Conservation (phyloP, 352 stramenopile species). For the Pythium brassicae region DNA sequence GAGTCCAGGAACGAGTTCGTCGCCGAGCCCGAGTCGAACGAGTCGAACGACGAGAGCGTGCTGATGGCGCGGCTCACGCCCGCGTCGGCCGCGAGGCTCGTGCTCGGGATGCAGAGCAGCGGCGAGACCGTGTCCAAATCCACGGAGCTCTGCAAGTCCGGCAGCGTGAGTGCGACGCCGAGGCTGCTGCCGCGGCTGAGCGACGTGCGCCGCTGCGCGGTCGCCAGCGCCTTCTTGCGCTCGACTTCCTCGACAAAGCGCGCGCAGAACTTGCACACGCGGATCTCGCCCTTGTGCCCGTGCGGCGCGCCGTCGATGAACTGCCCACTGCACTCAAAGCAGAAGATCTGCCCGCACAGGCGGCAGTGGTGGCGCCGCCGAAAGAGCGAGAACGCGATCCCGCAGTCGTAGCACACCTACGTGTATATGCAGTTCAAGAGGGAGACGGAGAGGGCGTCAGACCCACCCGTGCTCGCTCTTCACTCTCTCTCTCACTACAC, state of each 20-base stretch:
- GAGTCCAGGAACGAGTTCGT: slow-evolving; percentile 15
- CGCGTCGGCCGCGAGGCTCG: background rate
- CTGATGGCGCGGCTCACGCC: background rate
- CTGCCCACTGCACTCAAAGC: slow-evolving; percentile 75
- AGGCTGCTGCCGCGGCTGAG: background rate
- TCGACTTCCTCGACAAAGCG: slow-evolving; percentile 40
- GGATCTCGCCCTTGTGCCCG: slow-evolving; percentile 49
- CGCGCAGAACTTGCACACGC: slow-evolving; percentile 77
- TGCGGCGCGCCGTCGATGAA: slow-evolving; percentile 64
- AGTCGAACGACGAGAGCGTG: slow-evolving; percentile 8
- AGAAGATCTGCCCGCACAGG: slow-evolving; percentile 85
- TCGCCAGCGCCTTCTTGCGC: slow-evolving; percentile 22
- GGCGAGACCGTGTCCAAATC: slow-evolving; percentile 10
- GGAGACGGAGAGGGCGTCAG: background rate
- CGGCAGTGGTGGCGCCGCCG: slow-evolving; percentile 81
- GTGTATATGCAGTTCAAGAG: background rate
- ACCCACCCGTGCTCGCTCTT: too few species aligned
- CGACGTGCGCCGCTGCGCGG: slow-evolving; percentile 6
- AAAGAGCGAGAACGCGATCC: slow-evolving; percentile 75
- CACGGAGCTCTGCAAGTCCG: background rate
- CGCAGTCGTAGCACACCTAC: slow-evolving; percentile 84
- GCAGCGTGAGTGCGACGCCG: background rate
- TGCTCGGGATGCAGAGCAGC: slow-evolving; percentile 3
- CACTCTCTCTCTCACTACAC: background rate
- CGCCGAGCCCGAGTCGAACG: slow-evolving; percentile 5